Evolutionary conservation across 495 filamentous ascomycete genomes (phyloP).

Genomic region (Glonium stellatum): DNA sequence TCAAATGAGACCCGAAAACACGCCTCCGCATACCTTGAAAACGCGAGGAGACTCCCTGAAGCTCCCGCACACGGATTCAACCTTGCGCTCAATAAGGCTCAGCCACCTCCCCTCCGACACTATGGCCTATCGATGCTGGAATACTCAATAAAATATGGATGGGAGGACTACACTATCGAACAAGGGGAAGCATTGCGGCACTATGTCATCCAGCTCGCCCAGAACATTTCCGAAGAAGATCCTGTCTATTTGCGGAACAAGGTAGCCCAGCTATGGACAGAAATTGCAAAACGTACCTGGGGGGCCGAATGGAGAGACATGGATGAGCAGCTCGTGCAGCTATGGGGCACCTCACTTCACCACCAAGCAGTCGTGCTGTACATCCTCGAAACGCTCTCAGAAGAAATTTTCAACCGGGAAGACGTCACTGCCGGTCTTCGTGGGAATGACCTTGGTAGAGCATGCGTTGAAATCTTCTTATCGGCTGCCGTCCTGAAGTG

Average conservation of each 20-base stretch:
- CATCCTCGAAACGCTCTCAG: slow-evolving; percentile 86
- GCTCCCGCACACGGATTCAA: slow-evolving; percentile 81
- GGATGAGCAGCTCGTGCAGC: slow-evolving; percentile 71
- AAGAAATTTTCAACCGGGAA: slow-evolving; percentile 87
- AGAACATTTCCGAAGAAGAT: slow-evolving; percentile 62
- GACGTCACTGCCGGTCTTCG: slow-evolving; percentile 77
- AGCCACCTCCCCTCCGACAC: slow-evolving; percentile 77
- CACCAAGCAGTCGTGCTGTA: slow-evolving; percentile 28
- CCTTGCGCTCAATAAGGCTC: slow-evolving; percentile 63
- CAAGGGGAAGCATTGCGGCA: slow-evolving; percentile 58
- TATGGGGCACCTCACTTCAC: slow-evolving; percentile 62
- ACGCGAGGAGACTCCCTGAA: slow-evolving; percentile 65
- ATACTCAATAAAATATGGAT: slow-evolving; percentile 74
- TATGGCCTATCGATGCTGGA: slow-evolving; percentile 90
- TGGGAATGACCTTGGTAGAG: slow-evolving; percentile 74
- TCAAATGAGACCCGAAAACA: slow-evolving; percentile 77
- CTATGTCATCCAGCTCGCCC: slow-evolving; percentile 74
- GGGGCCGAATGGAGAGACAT: slow-evolving; percentile 86
- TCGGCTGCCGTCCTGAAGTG: slow-evolving; percentile 67
- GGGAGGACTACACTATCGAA: slow-evolving; percentile 58
- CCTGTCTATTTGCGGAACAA: slow-evolving; percentile 85
- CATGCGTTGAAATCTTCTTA: slow-evolving; percentile 87
- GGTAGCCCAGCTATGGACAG: slow-evolving; percentile 90
- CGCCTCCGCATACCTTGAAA: slow-evolving; percentile 75
- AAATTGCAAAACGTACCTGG: slow-evolving; percentile 90